Base-by-base conservation (phyloP, 2,329 filamentous ascomycete species). In the Rhynchosporium graminicola region DNA sequence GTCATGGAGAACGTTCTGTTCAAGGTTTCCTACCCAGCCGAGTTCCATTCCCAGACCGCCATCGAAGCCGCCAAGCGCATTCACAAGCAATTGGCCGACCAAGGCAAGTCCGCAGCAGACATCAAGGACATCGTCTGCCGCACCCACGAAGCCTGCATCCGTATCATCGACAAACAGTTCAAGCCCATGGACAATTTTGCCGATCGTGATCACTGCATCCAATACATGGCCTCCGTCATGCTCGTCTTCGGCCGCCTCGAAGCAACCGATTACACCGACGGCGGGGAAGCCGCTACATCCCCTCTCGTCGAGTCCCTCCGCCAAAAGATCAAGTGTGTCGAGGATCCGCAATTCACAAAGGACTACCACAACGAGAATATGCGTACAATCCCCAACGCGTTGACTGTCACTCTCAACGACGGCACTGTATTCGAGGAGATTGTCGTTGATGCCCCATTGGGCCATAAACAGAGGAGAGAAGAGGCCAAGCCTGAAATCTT, bases 1-100 rank as follows among this genome's bases (percentile, higher is more conserved):
- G 95, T 99, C 70, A 99, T 99, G 95, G 95, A 99, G 87, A 99
- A 98, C 75, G 92, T 99, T 65, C 87, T 99, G 68, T 99, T 99
- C 89, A 99, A 99, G 86, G 95, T 99, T 65, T 99, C 95, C 51
- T 98, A 97, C 77, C 94, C 94, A 83, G 92, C 93, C 74, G 94
- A 98, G 77, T 98, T 98, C 84, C 94, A 98, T 85, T 97, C 94
- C 26, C 95, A 99, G 80, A 99, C 95, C 43, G 95, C 95, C 70
- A 92, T 98, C 69, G 95, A 99, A 80, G 92, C 92, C 52, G 93
- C 94, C 1, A 87, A 96, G 80, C 91, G 89, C 78, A 87, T 99
- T 75, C 87, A 92, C 83, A 84, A 87, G 77, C 87, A 91, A 78
- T 87, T 99, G 68, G 89, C 90, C 77, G 82, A 85, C 47, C 81